These are phyloP conservation scores for Alternaria incomplexa DNA, from an alignment of 2,329 filamentous ascomycete species.

Conservation along the genomic window DNA sequence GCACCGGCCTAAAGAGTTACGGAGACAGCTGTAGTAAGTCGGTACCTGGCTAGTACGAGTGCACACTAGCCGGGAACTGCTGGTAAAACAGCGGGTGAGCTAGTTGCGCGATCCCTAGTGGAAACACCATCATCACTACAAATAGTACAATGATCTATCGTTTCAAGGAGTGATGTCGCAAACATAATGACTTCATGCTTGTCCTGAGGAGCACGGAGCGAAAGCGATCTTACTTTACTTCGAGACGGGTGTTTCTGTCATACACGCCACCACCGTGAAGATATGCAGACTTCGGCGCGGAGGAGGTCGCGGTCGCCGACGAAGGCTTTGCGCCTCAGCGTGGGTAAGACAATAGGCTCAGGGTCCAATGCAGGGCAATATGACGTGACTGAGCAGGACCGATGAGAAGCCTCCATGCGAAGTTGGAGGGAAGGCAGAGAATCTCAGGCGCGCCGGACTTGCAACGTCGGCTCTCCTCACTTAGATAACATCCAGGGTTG, in stretches of 20 bases:
- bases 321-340: background rate
- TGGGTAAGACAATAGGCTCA: constrained; percentile 3
- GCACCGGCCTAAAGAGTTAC: background rate
- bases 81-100: background rate
- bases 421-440: constrained; percentile 2
- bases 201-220: background rate
- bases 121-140: background rate
- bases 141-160: background rate
- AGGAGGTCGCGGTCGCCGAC: constrained; percentile 17
- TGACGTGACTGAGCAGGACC: constrained; percentile 12
- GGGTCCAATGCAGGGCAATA: constrained; percentile 1
- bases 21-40: background rate
- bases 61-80: background rate
- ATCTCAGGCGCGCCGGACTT: constrained; percentile 18
- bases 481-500: constrained; percentile 1
- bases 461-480: constrained; percentile 35
- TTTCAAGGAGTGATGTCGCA: constrained; percentile 1
- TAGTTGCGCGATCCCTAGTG: background rate
- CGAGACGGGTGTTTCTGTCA: background rate
- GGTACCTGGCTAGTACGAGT: background rate
- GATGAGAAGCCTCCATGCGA: background rate
- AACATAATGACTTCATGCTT: background rate
- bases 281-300: constrained; percentile 14
- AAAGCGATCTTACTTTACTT: background rate
- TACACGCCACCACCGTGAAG: background rate